A percentile compares a stretch with the other conserved stretches of the same genome.
Conservation (phyloP, 129 eudicot species). For the Dittrichia graveolens region DNA sequence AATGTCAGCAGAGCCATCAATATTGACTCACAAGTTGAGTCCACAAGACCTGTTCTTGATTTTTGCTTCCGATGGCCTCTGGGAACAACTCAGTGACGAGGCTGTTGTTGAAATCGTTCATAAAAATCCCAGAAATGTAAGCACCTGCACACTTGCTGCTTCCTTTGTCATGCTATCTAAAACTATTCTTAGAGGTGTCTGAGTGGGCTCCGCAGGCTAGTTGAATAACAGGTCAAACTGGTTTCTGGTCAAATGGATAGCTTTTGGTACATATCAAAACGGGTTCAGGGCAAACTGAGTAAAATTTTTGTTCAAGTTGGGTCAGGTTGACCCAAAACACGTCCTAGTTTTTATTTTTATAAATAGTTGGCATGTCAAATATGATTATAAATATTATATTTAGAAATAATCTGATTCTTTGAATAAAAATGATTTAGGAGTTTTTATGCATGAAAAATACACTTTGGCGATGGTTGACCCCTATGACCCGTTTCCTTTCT, state of each 20-base stretch:
- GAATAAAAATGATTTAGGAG: background rate
- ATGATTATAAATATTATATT: background rate
- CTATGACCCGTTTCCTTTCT: background rate
- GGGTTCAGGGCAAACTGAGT: too few species aligned
- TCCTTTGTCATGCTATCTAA: background rate
- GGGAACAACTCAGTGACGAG: conserved; percentile 85
- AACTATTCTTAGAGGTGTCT: background rate
- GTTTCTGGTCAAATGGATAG: background rate
- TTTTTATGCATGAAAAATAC: background rate
- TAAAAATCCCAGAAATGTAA: conserved; percentile 67
- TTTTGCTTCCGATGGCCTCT: conserved; percentile 93
- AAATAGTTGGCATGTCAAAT: background rate
- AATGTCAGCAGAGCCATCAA: conserved; percentile 81
- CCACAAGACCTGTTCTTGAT: conserved; percentile 65
- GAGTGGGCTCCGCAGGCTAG: background rate
- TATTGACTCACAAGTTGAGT: conserved; percentile 53
- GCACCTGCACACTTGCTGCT: background rate
- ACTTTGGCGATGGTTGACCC: background rate
- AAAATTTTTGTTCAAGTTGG: background rate
- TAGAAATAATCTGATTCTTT: background rate
- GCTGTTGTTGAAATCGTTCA: conserved; percentile 74
- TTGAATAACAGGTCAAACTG: background rate
- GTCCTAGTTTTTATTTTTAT: background rate
- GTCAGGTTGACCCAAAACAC: background rate
- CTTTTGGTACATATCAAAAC: background rate